Conservation (phyloP, 73 alveolate species). For the Blepharisma stoltei region DNA sequence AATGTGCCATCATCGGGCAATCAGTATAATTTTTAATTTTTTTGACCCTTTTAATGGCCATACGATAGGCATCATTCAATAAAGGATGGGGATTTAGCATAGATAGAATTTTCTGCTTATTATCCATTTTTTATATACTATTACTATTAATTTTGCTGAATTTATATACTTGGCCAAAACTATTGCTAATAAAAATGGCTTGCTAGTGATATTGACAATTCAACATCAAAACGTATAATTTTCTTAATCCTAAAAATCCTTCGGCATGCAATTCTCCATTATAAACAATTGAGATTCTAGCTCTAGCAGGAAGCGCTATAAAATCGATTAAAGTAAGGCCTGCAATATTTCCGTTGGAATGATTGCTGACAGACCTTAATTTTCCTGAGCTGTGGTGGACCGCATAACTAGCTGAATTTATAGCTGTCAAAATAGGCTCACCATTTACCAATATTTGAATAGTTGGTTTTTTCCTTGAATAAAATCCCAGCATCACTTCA, state of each 20-base stretch:
- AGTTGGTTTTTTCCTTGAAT: slow-evolving; percentile 90
- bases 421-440: slow-evolving; percentile 85
- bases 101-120: no score
- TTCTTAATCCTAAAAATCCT: slow-evolving; percentile 49
- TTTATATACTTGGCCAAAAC: no score
- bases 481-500: slow-evolving; percentile 91
- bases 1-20: no score
- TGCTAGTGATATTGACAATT: no score
- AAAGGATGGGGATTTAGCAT: no score
- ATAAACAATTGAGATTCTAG: slow-evolving; percentile 85
- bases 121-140: no score
- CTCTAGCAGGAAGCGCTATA: slow-evolving; percentile 94
- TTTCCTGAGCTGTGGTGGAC: slow-evolving; percentile 82
- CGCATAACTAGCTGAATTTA: slow-evolving; percentile 57
- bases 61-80: no score
- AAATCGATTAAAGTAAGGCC: slow-evolving; percentile 93
- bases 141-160: no score
- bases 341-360: slow-evolving; percentile 89
- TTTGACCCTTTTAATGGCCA: no score
- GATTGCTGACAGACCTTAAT: slow-evolving; percentile 79
- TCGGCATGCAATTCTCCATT: slow-evolving; percentile 73
- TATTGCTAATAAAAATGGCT: no score
- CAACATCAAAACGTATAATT: no score
- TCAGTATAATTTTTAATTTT: no score
- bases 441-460: slow-evolving; percentile 91